A percentile compares a stretch with the other conserved stretches of the same genome.
Conservation (phyloP, 495 filamentous ascomycete genomes). For the Hypoxylon fuscum region DNA sequence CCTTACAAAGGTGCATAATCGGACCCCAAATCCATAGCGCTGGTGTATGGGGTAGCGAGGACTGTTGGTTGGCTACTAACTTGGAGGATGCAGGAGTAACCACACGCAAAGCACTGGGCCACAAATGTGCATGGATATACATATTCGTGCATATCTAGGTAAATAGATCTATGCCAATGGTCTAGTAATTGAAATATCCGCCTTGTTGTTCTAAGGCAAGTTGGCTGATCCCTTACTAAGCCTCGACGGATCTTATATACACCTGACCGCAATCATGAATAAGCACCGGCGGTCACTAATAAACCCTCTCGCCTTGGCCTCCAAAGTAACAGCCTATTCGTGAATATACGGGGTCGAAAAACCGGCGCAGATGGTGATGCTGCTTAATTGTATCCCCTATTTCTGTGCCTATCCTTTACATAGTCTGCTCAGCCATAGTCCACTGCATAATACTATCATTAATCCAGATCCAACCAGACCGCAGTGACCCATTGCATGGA, state of each 20-base stretch:
- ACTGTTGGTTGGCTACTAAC: not conserved
- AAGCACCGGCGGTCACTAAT: not conserved
- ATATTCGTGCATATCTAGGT: no score
- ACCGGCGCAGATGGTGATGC: no score
- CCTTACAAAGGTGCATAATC: not conserved
- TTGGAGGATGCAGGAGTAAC: not conserved
- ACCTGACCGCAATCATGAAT: not conserved
- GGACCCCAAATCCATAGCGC: not conserved
- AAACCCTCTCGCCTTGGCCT: not conserved
- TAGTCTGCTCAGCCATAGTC: no score
- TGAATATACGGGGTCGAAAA: no score
- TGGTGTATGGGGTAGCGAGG: not conserved
- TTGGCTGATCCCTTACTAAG: not conserved
- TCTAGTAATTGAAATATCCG: no score
- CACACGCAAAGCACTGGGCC: not conserved
- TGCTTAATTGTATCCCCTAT: no score
- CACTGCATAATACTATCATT: no score
- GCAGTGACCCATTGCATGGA: no score
- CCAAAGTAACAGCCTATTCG: not conserved
- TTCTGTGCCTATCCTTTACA: no score
- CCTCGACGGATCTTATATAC: not conserved
- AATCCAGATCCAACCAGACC: no score
- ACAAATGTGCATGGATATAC: not conserved
- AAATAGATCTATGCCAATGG: no score
- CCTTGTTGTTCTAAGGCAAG: not conserved